Evolutionary conservation across 768 basidiomycete genomes (phyloP).

Genomic region (Albatrellus ellisii): DNA sequence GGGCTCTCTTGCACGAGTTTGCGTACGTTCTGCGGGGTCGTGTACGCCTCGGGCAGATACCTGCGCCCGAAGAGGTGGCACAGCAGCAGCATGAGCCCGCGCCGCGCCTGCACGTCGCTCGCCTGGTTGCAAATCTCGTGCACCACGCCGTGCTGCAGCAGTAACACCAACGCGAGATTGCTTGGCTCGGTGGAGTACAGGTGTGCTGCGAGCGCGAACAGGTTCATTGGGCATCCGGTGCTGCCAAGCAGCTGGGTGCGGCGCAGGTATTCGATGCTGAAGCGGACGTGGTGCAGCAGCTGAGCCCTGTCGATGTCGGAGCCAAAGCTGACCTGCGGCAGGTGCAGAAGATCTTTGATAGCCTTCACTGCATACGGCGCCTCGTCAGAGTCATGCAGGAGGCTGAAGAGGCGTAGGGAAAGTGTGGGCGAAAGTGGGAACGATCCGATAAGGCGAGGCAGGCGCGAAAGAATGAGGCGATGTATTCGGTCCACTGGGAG

Average conservation of each 20-base stretch:
- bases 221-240: slow-evolving; percentile 42
- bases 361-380: slow-evolving; percentile 34
- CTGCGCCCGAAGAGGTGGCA: slow-evolving; percentile 57
- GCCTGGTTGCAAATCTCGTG: slow-evolving; percentile 39
- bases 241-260: slow-evolving; percentile 39
- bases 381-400: slow-evolving; percentile 46
- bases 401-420: slow-evolving; percentile 47
- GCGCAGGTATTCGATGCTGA: slow-evolving; percentile 60
- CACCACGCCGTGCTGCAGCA: slow-evolving; percentile 44
- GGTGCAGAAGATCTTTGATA: slow-evolving; percentile 36
- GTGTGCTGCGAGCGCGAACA: slow-evolving; percentile 40
- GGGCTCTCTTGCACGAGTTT: slow-evolving; percentile 31
- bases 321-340: slow-evolving; percentile 46
- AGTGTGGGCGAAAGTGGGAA: slow-evolving; percentile 61
- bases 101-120: slow-evolving; percentile 28
- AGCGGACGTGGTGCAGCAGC: slow-evolving; percentile 50
- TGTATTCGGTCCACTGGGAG: slow-evolving; percentile 49
- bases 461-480: slow-evolving; percentile 46
- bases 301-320: slow-evolving; percentile 43
- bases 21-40: slow-evolving; percentile 23
- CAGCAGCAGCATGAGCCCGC: slow-evolving; percentile 39
- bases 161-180: slow-evolving; percentile 49
- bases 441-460: slow-evolving; percentile 46
- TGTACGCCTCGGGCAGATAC: slow-evolving; percentile 32
- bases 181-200: slow-evolving; percentile 58